Base-by-base conservation (phyloP, 2,329 filamentous ascomycete species). In the Colletotrichum noveboracense region DNA sequence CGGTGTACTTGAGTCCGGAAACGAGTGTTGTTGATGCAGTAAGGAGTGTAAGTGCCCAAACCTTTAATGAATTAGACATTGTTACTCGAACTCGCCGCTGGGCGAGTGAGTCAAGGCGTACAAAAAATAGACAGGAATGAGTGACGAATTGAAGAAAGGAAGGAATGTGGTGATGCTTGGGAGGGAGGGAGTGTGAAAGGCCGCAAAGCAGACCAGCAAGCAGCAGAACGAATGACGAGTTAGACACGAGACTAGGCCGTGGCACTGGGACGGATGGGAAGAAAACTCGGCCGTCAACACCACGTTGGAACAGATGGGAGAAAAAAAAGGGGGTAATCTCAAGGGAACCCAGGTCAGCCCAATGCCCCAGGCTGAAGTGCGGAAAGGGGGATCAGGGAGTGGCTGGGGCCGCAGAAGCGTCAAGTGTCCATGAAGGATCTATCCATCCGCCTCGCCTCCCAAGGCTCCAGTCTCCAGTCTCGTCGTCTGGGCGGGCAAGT, bases 1-100 rank as follows among this genome's bases (percentile, higher is more conserved):
- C 75, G 69, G 82, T 79, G 75, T 79, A 84, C 71, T 74, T 74
- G 61, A 83, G 80, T 74, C 78, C 81, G 71, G 78, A 77, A 78
- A 82, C 81, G 78, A 82, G 71, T 61, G 80, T 79, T 34, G 64
- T 64, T 52, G 73, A 73, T 30, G 70, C 18, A 32, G 70, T 67
- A 75, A 75, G 73, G 73, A 75, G 73, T 75, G 73, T 75, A 26
- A 75, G 70, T 73, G 73, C 70, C 73, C 73, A 75, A 73, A 38
- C 64, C 73, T 73, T 58, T 75, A 75, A 66, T 73, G 73, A 75
- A 75, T 75, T 75, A 75, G 73, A 75, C 73, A 75, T 75, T 75
- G 70, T 65, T 43, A 75, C 73, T 73, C 73, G 30, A 73, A 74
- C 73, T 75, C 73, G 73, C 73, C 73, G 56, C 70, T 43, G 73